A percentile compares a stretch with the other conserved stretches of the same genome.
Conservation (phyloP, 805 yeast species). For the Tetrapisispora namnaoensis region DNA sequence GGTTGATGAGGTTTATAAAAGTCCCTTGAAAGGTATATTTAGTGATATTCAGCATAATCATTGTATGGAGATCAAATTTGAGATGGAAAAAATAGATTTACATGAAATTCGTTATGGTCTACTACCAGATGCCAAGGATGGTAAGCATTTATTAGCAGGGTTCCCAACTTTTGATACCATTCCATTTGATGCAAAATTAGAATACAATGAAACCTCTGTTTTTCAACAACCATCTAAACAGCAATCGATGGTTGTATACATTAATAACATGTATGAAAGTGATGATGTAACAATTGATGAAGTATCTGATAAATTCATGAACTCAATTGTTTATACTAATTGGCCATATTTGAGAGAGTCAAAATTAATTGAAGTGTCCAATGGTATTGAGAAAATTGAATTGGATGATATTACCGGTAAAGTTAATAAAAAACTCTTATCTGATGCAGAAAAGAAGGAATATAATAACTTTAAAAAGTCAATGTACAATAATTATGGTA, state of each 20-base stretch:
- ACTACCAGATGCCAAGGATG: constrained; percentile 54
- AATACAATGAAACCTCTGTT: constrained; percentile 55
- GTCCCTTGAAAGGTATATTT: constrained; percentile 70
- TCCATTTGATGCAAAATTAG: constrained; percentile 46
- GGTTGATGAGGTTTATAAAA: constrained; percentile 50
- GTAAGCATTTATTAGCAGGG: constrained; percentile 71
- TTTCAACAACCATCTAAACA: constrained; percentile 81
- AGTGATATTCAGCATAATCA: constrained; percentile 70
- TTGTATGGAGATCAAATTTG: constrained; percentile 55
- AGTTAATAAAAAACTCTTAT: constrained; percentile 32
- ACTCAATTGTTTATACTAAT: constrained; percentile 57
- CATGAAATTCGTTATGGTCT: constrained; percentile 43
- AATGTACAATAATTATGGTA: constrained; percentile 35
- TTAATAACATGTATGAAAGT: constrained; percentile 42
- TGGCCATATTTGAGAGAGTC: constrained; percentile 93
- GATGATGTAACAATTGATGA: constrained; percentile 50
- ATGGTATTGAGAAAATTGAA: constrained; percentile 40
- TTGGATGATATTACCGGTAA: constrained; percentile 15
- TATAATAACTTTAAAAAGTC: constrained; percentile 36
- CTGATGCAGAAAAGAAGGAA: constrained; percentile 37
- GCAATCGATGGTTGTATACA: constrained; percentile 62
- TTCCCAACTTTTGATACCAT: constrained; percentile 77
- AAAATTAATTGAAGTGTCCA: constrained; percentile 52
- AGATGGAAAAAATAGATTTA: constrained; percentile 39
- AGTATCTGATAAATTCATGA: constrained; percentile 52